phyloP scores from a whole-genome alignment of 2,329 filamentous ascomycete species.

The Cladosporium cucumerinum region DNA sequence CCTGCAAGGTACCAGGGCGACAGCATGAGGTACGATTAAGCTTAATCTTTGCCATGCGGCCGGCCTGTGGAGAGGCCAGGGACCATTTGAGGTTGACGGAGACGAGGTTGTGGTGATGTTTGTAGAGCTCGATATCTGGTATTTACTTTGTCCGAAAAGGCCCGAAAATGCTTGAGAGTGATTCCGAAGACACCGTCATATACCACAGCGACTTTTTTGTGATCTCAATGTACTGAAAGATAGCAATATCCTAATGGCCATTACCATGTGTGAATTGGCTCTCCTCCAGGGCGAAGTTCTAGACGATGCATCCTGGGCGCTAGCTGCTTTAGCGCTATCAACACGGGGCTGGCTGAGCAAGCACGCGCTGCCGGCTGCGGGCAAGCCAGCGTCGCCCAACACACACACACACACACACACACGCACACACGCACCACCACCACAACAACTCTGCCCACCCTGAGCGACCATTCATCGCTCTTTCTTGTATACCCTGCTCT shows the following conservation, averaged over 20 bases:
- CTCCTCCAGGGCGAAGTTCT: background rate
- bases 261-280: background rate
- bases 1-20: slow-evolving; percentile 11
- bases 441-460: background rate
- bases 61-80: slow-evolving; percentile 14
- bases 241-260: background rate
- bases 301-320: background rate
- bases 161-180: background rate
- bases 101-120: background rate
- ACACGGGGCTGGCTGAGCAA: background rate
- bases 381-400: background rate
- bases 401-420: background rate
- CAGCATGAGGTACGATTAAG: slow-evolving; percentile 15
- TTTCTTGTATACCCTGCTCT: background rate
- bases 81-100: background rate
- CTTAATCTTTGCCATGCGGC: slow-evolving; percentile 14
- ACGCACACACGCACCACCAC: background rate
- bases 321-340: background rate
- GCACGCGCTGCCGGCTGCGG: background rate
- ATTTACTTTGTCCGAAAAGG: background rate
- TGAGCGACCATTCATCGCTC: background rate
- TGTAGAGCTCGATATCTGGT: background rate
- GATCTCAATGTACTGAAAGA: background rate
- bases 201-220: background rate
- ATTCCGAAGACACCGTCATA: background rate